phyloP scores from a whole-genome alignment of 2,329 filamentous ascomycete genomes.

The Aspergillus sp. region DNA sequence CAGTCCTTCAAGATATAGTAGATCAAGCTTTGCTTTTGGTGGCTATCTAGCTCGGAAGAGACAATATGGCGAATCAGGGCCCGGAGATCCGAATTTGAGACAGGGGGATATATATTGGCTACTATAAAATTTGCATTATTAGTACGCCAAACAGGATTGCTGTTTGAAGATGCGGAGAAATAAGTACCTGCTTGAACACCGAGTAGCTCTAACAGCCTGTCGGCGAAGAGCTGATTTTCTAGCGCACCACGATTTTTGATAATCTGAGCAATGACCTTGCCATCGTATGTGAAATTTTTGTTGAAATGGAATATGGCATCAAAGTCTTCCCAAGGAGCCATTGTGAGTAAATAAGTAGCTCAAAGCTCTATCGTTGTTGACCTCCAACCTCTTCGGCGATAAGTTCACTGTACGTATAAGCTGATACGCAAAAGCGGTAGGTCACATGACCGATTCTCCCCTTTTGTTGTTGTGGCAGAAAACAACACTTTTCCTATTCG shows the following conservation, averaged over 20 bases:
- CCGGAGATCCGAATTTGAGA: constrained; percentile 65
- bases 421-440: constrained; percentile 27
- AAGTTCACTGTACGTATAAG: background rate
- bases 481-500: constrained; percentile 32
- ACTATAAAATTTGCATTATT: constrained; percentile 32
- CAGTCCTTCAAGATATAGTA: constrained; percentile 83
- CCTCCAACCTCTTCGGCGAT: background rate
- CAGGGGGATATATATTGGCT: constrained; percentile 72
- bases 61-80: constrained; percentile 70
- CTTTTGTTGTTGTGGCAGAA: constrained; percentile 35
- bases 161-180: constrained; percentile 15
- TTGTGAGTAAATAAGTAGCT: constrained; percentile 20
- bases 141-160: background rate
- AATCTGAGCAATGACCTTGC: constrained; percentile 62
- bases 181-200: constrained; percentile 66
- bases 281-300: constrained; percentile 62
- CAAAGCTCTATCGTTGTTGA: background rate
- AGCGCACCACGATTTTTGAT: constrained; percentile 66
- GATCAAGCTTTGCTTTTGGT: constrained; percentile 79
- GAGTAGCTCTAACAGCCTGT: constrained; percentile 70
- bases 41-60: constrained; percentile 62
- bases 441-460: background rate
- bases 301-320: constrained; percentile 66
- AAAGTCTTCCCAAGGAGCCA: constrained; percentile 60
- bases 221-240: constrained; percentile 73